phyloP scores from a whole-genome alignment of 179 eudicot species.

The Sideroxylon spinosum region DNA sequence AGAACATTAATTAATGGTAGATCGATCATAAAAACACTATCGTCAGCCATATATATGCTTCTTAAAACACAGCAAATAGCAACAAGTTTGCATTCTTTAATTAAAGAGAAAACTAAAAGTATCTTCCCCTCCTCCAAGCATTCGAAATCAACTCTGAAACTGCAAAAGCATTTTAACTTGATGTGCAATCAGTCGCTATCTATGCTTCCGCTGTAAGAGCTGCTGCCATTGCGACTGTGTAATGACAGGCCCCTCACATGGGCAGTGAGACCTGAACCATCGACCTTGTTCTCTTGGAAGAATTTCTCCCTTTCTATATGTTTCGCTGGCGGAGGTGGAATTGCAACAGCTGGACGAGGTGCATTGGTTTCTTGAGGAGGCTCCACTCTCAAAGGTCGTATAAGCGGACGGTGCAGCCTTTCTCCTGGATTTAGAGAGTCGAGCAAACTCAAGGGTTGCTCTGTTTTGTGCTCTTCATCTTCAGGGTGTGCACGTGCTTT shows the following conservation, averaged over 20 bases:
- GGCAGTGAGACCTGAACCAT: slow-evolving; percentile 51
- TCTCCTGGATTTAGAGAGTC: slow-evolving; percentile 38
- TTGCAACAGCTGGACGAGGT: slow-evolving; percentile 32
- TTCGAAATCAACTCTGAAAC: not conserved
- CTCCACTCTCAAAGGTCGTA: slow-evolving; percentile 55
- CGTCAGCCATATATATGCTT: too few relatives aligned
- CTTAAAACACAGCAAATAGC: too few relatives aligned
- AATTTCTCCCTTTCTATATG: slow-evolving; percentile 83
- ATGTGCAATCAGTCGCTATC: slow-evolving; percentile 37
- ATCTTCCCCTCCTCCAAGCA: too few relatives aligned
- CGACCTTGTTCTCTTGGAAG: slow-evolving; percentile 78
- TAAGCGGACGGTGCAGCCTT: slow-evolving; percentile 61
- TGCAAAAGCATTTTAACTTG: not conserved
- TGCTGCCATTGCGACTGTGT: slow-evolving; percentile 67
- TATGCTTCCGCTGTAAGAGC: slow-evolving; percentile 69
- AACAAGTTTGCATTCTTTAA: too few relatives aligned
- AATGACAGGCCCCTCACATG: slow-evolving; percentile 76
- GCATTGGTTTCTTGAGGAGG: slow-evolving; percentile 41
- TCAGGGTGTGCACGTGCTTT: slow-evolving; percentile 72
- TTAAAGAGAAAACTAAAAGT: too few relatives aligned
- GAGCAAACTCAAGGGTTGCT: slow-evolving; percentile 43
- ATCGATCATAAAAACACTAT: too few relatives aligned
- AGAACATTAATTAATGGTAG: too few relatives aligned
- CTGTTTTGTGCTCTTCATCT: slow-evolving; percentile 48
- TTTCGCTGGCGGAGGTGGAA: slow-evolving; percentile 96